Percentiles rank a stretch among this genome's conserved stretches.
phyloP scores from a whole-genome alignment of 139 green algal genomes.

The Tetradesmus obliquus region DNA sequence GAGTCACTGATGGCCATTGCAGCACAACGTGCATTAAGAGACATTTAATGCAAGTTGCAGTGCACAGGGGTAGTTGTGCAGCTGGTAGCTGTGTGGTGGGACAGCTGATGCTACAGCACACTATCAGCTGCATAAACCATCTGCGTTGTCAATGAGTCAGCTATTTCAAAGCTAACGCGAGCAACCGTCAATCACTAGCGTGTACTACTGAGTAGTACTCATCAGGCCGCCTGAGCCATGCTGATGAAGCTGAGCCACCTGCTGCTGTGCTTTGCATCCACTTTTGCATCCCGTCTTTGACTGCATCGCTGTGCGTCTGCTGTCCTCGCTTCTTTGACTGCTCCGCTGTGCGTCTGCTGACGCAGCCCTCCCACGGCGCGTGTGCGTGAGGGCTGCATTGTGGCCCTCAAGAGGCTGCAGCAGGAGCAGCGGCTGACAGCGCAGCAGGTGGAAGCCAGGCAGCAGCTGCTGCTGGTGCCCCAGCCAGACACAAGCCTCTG shows the following conservation, averaged over 20 bases:
- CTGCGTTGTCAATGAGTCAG: no score
- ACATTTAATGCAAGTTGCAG: no score
- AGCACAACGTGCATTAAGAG: no score
- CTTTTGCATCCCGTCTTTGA: not conserved
- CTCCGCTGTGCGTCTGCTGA: not conserved
- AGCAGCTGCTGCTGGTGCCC: slow-evolving; percentile 3
- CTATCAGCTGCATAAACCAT: no score
- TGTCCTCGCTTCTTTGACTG: not conserved
- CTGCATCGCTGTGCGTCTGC: not conserved
- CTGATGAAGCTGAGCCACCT: not conserved
- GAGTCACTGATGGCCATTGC: not conserved
- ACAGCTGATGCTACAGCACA: no score
- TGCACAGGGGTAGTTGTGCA: no score
- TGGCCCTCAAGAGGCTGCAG: slow-evolving; percentile 3
- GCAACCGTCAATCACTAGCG: no score
- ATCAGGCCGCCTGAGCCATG: no score
- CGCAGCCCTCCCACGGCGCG: not conserved
- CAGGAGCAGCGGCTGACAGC: not conserved
- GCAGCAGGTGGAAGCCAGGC: not conserved
- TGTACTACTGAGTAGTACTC: no score
- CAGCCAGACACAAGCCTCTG: not conserved
- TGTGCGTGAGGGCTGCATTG: not conserved
- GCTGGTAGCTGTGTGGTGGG: no score
- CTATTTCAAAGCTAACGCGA: no score
- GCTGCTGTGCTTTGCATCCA: not conserved